Percentiles rank a stretch among this genome's conserved stretches.
Conservation (phyloP, 176 grass and related monocot species). For the sorghum (Sorghum bicolor) region Sorghum_bicolor_NCBIv3 NC_012873.2:64225001-64225500, state of each 20-base stretch:
- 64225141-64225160: slow-evolving; percentile 23
- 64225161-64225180: neutral
- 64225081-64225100: neutral
- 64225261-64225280: slow-evolving; percentile 97
- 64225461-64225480: slow-evolving; percentile 36
- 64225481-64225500: neutral
- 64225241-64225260: slow-evolving; percentile 99
- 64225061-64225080: neutral
- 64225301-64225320: slow-evolving; percentile 29
- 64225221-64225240: slow-evolving; percentile 88
- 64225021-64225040: slow-evolving; percentile 30
- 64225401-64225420: slow-evolving; percentile 30
- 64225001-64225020: slow-evolving; percentile 11
- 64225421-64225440: neutral
- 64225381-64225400: slow-evolving; percentile 76
- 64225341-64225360: slow-evolving; percentile 99
- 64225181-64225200: slow-evolving; percentile 38
- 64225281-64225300: slow-evolving; percentile 73
- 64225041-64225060: slow-evolving; percentile 4
- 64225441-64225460: slow-evolving; percentile 7
- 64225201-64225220: slow-evolving; percentile 93
- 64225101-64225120: neutral
- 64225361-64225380: slow-evolving; percentile 84
- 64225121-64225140: neutral
- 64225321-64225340: slow-evolving; percentile 45